These are phyloP conservation scores for Neocatenulostroma microsporum DNA, from an alignment of 2,329 filamentous ascomycete species.

Conservation along the genomic window DNA sequence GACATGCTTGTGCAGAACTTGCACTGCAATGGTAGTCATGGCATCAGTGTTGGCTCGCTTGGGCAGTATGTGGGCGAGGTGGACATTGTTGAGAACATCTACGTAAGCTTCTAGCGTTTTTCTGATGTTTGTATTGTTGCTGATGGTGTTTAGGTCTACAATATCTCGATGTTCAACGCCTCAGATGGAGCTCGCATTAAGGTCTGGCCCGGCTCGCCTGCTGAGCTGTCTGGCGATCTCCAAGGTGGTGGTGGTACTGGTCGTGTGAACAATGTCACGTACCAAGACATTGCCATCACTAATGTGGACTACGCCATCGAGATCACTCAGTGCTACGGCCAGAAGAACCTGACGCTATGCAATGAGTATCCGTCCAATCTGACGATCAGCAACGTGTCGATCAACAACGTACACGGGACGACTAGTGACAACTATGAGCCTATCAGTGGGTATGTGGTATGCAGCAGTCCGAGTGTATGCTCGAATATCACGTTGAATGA, in stretches of 20 bases:
- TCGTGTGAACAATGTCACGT: slow-evolving; percentile 59
- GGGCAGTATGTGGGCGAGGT: slow-evolving; percentile 58
- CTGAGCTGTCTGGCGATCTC: slow-evolving; percentile 51
- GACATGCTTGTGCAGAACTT: slow-evolving; percentile 61
- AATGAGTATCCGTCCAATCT: slow-evolving; percentile 49
- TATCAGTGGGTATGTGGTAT: slow-evolving; percentile 38
- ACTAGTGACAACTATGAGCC: slow-evolving; percentile 41
- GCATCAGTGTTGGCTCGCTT: slow-evolving; percentile 63
- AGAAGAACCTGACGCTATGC: slow-evolving; percentile 56
- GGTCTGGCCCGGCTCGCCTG: slow-evolving; percentile 58
- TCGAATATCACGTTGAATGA: slow-evolving; percentile 38
- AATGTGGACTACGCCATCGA: slow-evolving; percentile 61
- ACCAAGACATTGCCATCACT: slow-evolving; percentile 51
- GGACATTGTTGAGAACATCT: slow-evolving; percentile 63
- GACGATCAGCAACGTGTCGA: slow-evolving; percentile 48
- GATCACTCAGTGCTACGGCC: slow-evolving; percentile 57
- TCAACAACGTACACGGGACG: slow-evolving; percentile 50
- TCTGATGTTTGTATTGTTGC: no score
- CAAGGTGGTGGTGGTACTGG: slow-evolving; percentile 59
- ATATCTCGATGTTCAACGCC: slow-evolving; percentile 33
- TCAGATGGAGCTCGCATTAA: slow-evolving; percentile 64
- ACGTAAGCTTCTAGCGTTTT: slow-evolving; percentile 39
- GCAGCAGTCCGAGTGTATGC: slow-evolving; percentile 41
- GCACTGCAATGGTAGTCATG: slow-evolving; percentile 61
- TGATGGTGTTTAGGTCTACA: slow-evolving; percentile 28